Base-by-base conservation (phyloP, 495 filamentous ascomycete species). In the Trichodelitschia bisporula region DNA sequence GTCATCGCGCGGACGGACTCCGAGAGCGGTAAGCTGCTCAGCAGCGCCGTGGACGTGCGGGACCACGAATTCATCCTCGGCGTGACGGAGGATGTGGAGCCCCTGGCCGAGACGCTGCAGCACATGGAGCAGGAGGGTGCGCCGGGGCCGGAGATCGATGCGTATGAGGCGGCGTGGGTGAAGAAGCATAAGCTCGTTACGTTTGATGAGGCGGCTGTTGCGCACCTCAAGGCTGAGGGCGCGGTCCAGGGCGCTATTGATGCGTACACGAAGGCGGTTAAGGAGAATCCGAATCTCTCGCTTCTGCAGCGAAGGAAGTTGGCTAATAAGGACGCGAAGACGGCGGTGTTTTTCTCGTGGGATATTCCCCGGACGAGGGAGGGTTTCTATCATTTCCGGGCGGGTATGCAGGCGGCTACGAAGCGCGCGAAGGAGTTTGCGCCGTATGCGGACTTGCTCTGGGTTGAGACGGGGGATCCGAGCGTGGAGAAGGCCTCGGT, bases 11-110 rank as follows among this genome's bases (percentile, higher is more conserved):
- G 86, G 14, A 93, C 86, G 10, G 86, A 97, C 50, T 83, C 79
- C 0, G 86, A 97, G 47, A 84, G 75, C 46, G 86, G 86, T 23
- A 79, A 69, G 43, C 60, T 97, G 9, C 64, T 97, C 32, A 84
- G 72, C 38, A 86, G 75, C 34, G 76, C 80, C 1, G 72, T 97
- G 39, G 86, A 97, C 47, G 67, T 77, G 2, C 72, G 86, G 25
- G 86, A 97, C 45, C 86, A 97, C 48, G 83, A 93, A 47, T 93
- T 79, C 57, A 91, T 97, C 39, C 66, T 86, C 17, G 86, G 86
- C 29, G 65, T 90, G 0, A 63, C 74, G 1, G 61, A 69, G 31
- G 67, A 76, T 13, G 58, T 68, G 3, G 68, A 77, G 41, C 71
- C 83, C 4, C 56, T 97, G 4, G 73, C 82, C 15, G 86, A 97